A percentile compares a stretch with the other conserved stretches of the same genome.
Evolutionary conservation across 1,284 basidiomycete genomes (phyloP).

Genomic region (Rhodotorula sp.): DNA sequence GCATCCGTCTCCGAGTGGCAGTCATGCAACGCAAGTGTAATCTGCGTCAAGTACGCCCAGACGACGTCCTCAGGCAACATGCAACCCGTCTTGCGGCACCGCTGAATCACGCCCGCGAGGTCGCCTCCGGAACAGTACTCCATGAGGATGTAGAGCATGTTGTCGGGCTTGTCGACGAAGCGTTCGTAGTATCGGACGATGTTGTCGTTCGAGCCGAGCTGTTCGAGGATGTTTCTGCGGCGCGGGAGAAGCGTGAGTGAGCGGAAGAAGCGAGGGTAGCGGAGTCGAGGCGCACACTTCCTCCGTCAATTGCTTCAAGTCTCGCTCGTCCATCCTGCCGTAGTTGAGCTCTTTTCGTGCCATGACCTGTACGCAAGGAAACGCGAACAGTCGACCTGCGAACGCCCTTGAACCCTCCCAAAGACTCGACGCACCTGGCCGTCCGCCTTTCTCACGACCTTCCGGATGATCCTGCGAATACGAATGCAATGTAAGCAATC

Average conservation of each 20-base stretch:
- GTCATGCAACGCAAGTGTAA: constrained; percentile 82
- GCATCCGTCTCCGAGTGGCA: constrained; percentile 63
- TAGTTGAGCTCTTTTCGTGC: constrained; percentile 96
- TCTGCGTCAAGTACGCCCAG: constrained; percentile 93
- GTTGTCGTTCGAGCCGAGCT: constrained; percentile 80
- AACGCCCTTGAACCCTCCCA: background rate
- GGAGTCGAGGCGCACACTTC: constrained; percentile 73
- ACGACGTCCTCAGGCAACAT: constrained; percentile 79
- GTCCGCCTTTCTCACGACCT: constrained; percentile 58
- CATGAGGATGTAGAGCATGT: constrained; percentile 92
- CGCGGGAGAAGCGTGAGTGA: background rate
- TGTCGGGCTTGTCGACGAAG: constrained; percentile 80
- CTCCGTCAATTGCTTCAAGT: constrained; percentile 91
- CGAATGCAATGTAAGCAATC: background rate
- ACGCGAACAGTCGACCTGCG: background rate
- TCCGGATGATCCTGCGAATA: constrained; percentile 85
- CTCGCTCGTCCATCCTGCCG: constrained; percentile 86
- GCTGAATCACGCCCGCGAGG: constrained; percentile 79
- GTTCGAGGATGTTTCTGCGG: constrained; percentile 87
- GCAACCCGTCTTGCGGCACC: constrained; percentile 59
- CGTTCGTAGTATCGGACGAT: constrained; percentile 93
- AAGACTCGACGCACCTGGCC: constrained; percentile 64
- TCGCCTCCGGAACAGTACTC: constrained; percentile 96
- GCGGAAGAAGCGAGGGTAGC: background rate
- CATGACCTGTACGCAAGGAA: constrained; percentile 60